Percentiles rank a stretch among this genome's conserved stretches.
These are phyloP conservation scores for Xylariales sp. DNA, from an alignment of 2,329 filamentous ascomycete species.

Conservation along the genomic window DNA sequence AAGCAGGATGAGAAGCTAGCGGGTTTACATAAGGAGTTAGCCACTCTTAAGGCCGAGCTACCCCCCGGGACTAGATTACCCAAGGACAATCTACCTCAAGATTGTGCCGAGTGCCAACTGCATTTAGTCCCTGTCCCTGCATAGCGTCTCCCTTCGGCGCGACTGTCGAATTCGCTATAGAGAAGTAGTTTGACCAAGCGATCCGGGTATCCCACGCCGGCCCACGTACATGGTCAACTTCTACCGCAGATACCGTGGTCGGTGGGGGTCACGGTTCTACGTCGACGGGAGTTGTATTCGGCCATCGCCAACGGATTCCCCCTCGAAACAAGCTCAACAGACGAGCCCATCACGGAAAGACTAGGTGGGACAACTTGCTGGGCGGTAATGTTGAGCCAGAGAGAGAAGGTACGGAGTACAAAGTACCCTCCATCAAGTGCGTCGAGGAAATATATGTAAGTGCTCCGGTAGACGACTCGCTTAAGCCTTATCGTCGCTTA, in stretches of 20 bases:
- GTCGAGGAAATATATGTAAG: slow-evolving; percentile 22
- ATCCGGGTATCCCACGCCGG: neutral
- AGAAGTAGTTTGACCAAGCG: neutral
- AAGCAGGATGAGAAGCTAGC: slow-evolving; percentile 27
- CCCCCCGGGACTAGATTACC: slow-evolving; percentile 23
- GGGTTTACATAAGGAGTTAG: slow-evolving; percentile 29
- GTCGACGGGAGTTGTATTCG: neutral
- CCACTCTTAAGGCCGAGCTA: slow-evolving; percentile 15
- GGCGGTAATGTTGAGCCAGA: neutral
- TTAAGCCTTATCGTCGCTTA: slow-evolving; percentile 22
- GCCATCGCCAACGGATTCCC: neutral
- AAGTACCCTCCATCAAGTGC: neutral
- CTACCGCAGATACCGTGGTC: neutral
- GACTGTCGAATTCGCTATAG: neutral
- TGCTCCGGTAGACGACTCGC: slow-evolving; percentile 12
- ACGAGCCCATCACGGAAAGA: neutral
- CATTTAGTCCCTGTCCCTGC: slow-evolving; percentile 1
- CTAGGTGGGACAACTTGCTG: neutral
- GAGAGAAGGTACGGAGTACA: neutral
- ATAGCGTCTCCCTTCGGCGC: neutral
- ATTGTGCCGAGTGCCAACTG: slow-evolving; percentile 22
- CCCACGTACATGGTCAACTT: neutral
- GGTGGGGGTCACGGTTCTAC: neutral
- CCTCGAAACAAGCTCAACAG: neutral
- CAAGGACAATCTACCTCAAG: slow-evolving; percentile 14